Evolutionary conservation across 2,329 filamentous ascomycete genomes (phyloP).

Genomic region (Exophiala lecanii-corni): DNA sequence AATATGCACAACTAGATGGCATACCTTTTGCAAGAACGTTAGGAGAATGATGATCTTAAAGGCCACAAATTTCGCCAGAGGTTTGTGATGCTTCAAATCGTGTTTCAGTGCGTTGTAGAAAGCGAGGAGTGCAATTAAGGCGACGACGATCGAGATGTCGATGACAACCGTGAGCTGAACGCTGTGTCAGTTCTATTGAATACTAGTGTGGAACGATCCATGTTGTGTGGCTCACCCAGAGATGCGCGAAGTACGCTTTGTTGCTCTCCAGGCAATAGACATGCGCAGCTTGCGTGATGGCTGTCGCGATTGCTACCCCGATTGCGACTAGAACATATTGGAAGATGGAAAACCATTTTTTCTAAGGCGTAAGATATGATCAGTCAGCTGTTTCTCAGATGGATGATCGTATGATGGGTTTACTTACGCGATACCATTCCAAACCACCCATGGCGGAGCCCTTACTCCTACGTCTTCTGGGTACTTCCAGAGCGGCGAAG

Average conservation of each 20-base stretch:
- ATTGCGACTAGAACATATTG: conserved; percentile 37
- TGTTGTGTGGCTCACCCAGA: conserved; percentile 31
- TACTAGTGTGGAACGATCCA: background rate
- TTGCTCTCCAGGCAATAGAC: conserved; percentile 32
- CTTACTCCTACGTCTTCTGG: conserved; percentile 30
- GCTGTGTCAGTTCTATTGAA: conserved; percentile 3
- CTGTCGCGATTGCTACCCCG: conserved; percentile 27
- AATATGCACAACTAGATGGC: too few relatives aligned
- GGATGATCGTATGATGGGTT: too few relatives aligned
- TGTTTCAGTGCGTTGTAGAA: conserved; percentile 29
- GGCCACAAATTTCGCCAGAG: conserved; percentile 31
- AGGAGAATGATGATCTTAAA: conserved; percentile 35
- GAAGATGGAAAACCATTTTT: conserved; percentile 36
- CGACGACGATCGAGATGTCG: conserved; percentile 23
- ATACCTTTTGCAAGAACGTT: conserved; percentile 30
- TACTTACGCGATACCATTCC: conserved; percentile 28
- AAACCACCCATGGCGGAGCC: conserved; percentile 28
- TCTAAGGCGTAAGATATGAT: too few relatives aligned
- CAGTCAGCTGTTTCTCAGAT: background rate
- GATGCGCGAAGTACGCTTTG: conserved; percentile 33
- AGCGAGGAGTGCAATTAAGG: conserved; percentile 27
- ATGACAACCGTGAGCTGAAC: conserved; percentile 14
- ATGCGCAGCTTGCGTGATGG: conserved; percentile 30
- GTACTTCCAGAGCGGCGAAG: conserved; percentile 32
- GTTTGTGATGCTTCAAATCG: conserved; percentile 29